Evolutionary conservation across 257 asterid species (phyloP).

Genomic region (Avicennia marina): DNA sequence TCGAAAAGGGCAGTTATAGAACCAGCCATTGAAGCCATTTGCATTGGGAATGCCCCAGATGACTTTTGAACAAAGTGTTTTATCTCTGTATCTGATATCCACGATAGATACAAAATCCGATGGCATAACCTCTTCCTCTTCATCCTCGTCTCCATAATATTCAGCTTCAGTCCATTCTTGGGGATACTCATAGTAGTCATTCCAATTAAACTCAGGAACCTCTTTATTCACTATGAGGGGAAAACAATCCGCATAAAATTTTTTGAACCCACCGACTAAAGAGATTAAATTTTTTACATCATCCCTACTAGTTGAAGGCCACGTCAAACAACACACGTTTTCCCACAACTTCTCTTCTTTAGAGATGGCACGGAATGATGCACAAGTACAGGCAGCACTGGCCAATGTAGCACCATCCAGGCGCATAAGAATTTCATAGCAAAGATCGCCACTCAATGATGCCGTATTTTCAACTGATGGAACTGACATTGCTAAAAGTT

Average conservation of each 20-base stretch:
- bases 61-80: conserved; percentile 62
- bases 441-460: conserved; percentile 63
- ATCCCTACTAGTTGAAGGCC: conserved; percentile 73
- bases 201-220: conserved; percentile 56
- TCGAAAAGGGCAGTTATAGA: conserved; percentile 72
- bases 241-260: conserved; percentile 80
- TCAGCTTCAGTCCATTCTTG: conserved; percentile 81
- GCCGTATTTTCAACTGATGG: conserved; percentile 45
- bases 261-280: conserved; percentile 81
- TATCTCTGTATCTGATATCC: conserved; percentile 62
- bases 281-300: conserved; percentile 61
- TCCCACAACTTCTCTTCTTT: conserved; percentile 86
- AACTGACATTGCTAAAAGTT: conserved; percentile 29
- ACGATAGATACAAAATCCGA: conserved; percentile 76
- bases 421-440: conserved; percentile 79
- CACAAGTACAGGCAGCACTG: conserved; percentile 81
- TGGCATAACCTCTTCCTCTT: conserved; percentile 47
- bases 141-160: conserved; percentile 67
- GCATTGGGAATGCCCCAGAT: conserved; percentile 85
- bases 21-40: conserved; percentile 62
- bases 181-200: conserved; percentile 51
- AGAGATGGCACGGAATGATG: conserved; percentile 70
- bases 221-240: conserved; percentile 87
- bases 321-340: conserved; percentile 67
- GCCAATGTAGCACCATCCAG: conserved; percentile 92